Conservation (phyloP, 768 basidiomycete species). For the Pleurotus giganteus region DNA sequence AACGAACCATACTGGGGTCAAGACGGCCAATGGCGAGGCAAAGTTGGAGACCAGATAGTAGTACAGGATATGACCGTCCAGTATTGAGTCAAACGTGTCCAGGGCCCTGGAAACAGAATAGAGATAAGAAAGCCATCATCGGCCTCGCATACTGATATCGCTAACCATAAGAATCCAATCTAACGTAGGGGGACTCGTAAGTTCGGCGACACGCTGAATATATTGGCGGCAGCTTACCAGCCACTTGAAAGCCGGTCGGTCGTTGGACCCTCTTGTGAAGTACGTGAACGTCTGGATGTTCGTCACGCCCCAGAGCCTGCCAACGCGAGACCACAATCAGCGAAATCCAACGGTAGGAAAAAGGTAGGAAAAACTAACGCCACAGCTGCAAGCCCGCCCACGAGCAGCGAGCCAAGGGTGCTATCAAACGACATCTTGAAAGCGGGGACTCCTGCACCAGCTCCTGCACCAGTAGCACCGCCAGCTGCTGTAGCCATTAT, state of each 20-base stretch:
- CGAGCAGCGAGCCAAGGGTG: conserved; percentile 52
- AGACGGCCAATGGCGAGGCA: conserved; percentile 42
- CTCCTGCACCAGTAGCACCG: conserved; percentile 3
- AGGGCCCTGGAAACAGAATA: conserved; percentile 34
- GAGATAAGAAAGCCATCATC: no score
- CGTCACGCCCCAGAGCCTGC: conserved; percentile 59
- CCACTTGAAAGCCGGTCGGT: conserved; percentile 31
- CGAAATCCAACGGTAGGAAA: background rate
- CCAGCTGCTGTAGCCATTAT: background rate
- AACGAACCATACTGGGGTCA: conserved; percentile 48
- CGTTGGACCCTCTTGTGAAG: conserved; percentile 35
- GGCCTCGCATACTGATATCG: no score
- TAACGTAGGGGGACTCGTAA: conserved; percentile 10
- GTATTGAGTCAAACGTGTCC: conserved; percentile 53
- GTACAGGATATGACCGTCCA: conserved; percentile 57
- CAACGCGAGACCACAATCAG: background rate
- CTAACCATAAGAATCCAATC: conserved; percentile 35
- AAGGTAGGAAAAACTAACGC: conserved; percentile 35
- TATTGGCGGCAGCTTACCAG: conserved; percentile 26
- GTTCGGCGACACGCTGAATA: background rate
- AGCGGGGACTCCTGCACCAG: conserved; percentile 16
- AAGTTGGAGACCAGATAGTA: conserved; percentile 58
- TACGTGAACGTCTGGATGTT: conserved; percentile 54
- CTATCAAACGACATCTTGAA: conserved; percentile 33
- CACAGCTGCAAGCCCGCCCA: conserved; percentile 52